Evolutionary conservation across 2,329 filamentous ascomycete species (phyloP), one percentile per base, ranked within the genome.

Genomic region (Myriangium duriaei): DNA sequence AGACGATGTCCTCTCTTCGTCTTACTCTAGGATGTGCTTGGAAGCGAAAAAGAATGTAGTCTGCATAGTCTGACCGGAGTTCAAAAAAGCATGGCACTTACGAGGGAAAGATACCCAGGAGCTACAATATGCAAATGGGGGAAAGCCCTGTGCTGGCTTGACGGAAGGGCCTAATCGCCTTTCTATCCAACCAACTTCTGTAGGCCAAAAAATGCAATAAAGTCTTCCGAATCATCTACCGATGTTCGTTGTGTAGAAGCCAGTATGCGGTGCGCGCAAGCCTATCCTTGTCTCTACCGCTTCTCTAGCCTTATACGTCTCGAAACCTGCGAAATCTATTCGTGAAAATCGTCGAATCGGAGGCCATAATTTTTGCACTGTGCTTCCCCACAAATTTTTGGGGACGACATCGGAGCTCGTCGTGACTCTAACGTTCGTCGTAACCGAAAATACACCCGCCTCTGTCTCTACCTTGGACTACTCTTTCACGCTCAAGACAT

Each of bases 71-170:
- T 39, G 36, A 39, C 17, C 12, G 32, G 18, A 30, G 15, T 18
- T 32, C 42, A 38, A 64, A 65, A 70, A 69, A 75, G 74, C 71
- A 71, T 65, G 69, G 79, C 77, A 80, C 86, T 95, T 72, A 95
- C 81, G 87, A 95, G 86, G 88, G 88, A 96, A 96, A 96, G 88
- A 96, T 86, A 94, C 80, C 85, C 73, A 62, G 55, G 58, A 58
- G 60, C 64, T 61, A 59, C 59, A 62, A 51, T 50, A 54, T 49
- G 44, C 47, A 52, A 55, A 59, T 65, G 79, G 85, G 87, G 86
- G 88, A 96, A 95, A 86, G 88, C 88, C 88, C 86, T 95, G 87
- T 91, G 76, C 71, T 76, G 69, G 74, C 71, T 74, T 74, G 72
- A 74, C 79, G 81, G 78, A 68, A 80, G 75, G 75, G 84, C 84